These are phyloP conservation scores for Bipolaris oryzae DNA, from an alignment of 2,329 filamentous ascomycete genomes.

Conservation along the genomic window DNA sequence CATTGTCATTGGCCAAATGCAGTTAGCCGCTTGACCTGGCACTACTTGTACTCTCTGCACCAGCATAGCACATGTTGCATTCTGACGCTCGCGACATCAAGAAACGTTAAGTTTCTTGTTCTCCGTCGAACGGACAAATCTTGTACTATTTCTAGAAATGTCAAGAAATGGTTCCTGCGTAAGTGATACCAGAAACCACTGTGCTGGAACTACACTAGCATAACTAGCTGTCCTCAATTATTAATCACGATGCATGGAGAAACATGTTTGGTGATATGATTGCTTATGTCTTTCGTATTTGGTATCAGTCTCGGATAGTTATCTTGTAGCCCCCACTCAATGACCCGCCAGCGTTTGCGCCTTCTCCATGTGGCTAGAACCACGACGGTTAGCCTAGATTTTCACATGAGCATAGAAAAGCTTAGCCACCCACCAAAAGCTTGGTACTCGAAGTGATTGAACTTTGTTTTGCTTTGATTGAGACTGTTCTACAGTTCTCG, in stretches of 20 bases:
- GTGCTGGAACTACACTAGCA: constrained; percentile 1
- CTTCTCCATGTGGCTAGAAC: constrained; percentile 9
- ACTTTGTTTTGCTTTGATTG: background rate
- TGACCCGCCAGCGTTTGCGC: background rate
- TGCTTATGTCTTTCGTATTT: background rate
- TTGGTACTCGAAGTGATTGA: background rate
- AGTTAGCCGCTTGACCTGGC: background rate
- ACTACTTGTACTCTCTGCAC: background rate
- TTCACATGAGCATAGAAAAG: background rate
- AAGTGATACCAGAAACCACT: constrained; percentile 3
- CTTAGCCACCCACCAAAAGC: background rate
- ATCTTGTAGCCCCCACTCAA: background rate
- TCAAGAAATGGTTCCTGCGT: background rate
- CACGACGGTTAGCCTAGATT: constrained; percentile 1
- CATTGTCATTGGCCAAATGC: background rate
- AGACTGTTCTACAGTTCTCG: background rate
- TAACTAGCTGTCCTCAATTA: background rate
- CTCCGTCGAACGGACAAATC: background rate
- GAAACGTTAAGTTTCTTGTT: background rate
- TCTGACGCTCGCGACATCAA: background rate
- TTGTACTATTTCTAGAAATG: background rate
- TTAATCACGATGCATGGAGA: background rate
- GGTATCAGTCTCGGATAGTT: background rate
- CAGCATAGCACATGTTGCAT: too few species aligned
- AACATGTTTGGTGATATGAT: background rate